Base-by-base conservation (phyloP, 768 basidiomycete species). In the Baorangia bicolor region DNA sequence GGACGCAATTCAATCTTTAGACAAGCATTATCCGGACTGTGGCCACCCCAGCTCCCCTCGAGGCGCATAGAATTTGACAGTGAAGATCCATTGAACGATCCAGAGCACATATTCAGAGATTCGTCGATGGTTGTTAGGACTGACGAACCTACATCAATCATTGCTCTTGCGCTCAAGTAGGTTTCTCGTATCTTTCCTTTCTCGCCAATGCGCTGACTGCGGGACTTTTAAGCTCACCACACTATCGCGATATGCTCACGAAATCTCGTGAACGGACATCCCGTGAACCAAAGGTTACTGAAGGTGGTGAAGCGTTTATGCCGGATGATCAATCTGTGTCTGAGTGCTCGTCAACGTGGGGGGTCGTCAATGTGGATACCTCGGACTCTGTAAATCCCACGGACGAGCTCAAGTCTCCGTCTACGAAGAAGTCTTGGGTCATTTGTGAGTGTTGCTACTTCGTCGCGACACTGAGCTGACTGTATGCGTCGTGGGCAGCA, bases 141-240 rank as follows among this genome's bases (percentile, higher is more conserved):
- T 20, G 94, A 98, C 69, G 97, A 99, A 67, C 97, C 96, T 3
- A 97, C 95, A 0, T 98, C 96, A 18, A 97, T 98, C 65, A 94
- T 98, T 60, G 95, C 97, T 8, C 85, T 98, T 53, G 92, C 94
- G 6, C 74, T 99, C 46, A 92, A 89, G 92, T 93, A 64, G 64
- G 84, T 73, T 9, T 40, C 16, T 48, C 46, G 14, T 30, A n/a
- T 21, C 20, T 20, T 50, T 37, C 21, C 31, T 3, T 39, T 45
- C 16, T 30, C 37, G 41, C 20, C 18, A n/a, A 53, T 43, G 50
- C 34, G 9, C 58, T 64, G 28, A 65, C 14, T 37, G 1, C 1
- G 49, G 25, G 2, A 11, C 25, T 44, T 43, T 40, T 53, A 28
- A 93, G 92, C 60, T 93, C 92, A 3, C 84, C 87, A 2, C 86